These are phyloP conservation scores for Bryopsis sp. DNA, from an alignment of 139 green algal species.

Conservation along the genomic window DNA sequence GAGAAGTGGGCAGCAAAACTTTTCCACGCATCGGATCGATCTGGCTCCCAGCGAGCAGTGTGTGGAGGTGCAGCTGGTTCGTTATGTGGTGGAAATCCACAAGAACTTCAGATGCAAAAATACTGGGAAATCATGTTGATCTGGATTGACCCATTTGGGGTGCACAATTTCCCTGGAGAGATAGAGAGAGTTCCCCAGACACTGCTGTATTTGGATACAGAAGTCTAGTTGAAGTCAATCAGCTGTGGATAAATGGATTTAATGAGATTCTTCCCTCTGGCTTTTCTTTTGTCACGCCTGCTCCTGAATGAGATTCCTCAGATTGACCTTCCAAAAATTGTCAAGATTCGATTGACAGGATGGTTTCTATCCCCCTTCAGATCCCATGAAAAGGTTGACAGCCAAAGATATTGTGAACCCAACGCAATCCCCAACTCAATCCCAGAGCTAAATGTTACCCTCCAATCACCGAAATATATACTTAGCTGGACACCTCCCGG, in stretches of 20 bases:
- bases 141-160: not conserved
- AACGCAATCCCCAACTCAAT: not conserved
- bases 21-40: constrained; percentile 19
- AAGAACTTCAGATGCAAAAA: constrained; percentile 21
- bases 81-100: constrained; percentile 31
- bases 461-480: too few species aligned
- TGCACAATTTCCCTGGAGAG: not conserved
- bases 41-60: constrained; percentile 22
- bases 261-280: not conserved
- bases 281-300: not conserved
- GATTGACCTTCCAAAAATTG: not conserved
- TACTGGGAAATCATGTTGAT: not conserved
- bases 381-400: not conserved
- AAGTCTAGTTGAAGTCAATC: not conserved
- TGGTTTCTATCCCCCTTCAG: not conserved
- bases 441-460: not conserved
- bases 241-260: not conserved
- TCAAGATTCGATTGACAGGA: not conserved
- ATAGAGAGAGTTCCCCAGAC: not conserved
- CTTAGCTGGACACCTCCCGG: too few species aligned
- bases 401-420: not conserved
- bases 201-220: not conserved
- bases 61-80: constrained; percentile 39
- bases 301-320: too few species aligned
- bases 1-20: not conserved